phyloP scores from a whole-genome alignment of 2,329 filamentous ascomycete species.

The Penicillium sp. region DNA sequence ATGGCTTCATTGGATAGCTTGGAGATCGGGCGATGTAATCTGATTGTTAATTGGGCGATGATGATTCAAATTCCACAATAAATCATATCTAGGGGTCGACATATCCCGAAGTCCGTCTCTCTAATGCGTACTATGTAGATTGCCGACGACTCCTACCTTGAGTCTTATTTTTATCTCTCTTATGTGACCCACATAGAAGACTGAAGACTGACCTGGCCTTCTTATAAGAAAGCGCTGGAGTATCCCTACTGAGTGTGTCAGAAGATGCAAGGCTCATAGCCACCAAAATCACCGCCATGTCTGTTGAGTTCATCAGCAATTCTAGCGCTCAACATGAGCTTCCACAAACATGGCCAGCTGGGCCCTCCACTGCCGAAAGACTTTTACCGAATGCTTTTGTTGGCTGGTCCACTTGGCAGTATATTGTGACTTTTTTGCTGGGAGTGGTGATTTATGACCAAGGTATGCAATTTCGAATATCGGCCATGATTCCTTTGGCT shows the following conservation, averaged over 20 bases:
- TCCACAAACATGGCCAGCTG: slow-evolving; percentile 6
- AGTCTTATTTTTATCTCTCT: neutral
- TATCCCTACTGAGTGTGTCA: neutral
- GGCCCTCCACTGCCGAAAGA: neutral
- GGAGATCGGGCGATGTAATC: neutral
- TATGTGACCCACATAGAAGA: neutral
- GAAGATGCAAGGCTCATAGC: neutral
- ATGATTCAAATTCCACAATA: neutral
- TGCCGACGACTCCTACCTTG: neutral
- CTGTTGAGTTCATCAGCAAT: neutral
- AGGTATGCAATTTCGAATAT: slow-evolving; percentile 50
- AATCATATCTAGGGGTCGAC: neutral
- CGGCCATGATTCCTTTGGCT: neutral
- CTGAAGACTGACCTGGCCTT: neutral
- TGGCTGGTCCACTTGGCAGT: slow-evolving; percentile 45
- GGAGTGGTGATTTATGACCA: slow-evolving; percentile 78
- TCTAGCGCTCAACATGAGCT: slow-evolving; percentile 4
- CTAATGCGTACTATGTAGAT: neutral
- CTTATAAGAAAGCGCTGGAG: neutral
- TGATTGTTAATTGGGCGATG: neutral
- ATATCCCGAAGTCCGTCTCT: neutral
- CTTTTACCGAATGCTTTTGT: neutral
- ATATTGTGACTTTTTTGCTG: slow-evolving; percentile 58
- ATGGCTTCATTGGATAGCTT: neutral
- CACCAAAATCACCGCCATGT: neutral